Evolutionary conservation across 2,329 filamentous ascomycete genomes (phyloP).

Genomic region (Colletotrichum sansevieriae): DNA sequence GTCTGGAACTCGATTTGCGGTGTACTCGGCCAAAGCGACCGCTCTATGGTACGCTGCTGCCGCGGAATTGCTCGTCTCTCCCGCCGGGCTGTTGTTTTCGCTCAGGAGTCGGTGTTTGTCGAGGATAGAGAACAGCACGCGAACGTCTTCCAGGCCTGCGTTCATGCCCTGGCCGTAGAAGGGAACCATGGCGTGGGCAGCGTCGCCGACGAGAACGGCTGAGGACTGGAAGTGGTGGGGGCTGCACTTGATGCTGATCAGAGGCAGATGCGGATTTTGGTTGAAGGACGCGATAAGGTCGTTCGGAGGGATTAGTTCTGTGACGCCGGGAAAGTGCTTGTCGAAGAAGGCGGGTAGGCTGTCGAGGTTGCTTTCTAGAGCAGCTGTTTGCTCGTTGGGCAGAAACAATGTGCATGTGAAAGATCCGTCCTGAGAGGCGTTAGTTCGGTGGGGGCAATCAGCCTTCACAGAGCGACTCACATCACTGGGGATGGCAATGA

Average conservation of each 20-base stretch:
- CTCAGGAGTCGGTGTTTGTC: constrained; percentile 72
- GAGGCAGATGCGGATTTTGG: constrained; percentile 87
- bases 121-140: constrained; percentile 85
- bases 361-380: constrained; percentile 73
- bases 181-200: constrained; percentile 97
- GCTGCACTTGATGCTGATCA: constrained; percentile 93
- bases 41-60: constrained; percentile 71
- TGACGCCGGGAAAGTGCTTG: constrained; percentile 87
- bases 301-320: constrained; percentile 74
- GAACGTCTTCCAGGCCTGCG: constrained; percentile 93
- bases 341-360: constrained; percentile 81
- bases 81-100: constrained; percentile 58
- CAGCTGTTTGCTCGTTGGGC: constrained; percentile 75
- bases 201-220: constrained; percentile 90
- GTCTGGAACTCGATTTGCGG: constrained; percentile 78
- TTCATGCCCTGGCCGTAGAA: constrained; percentile 99
- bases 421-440: constrained; percentile 75
- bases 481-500: constrained; percentile 90
- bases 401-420: constrained; percentile 97
- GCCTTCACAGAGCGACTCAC: constrained; percentile 52
- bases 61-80: constrained; percentile 60
- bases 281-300: constrained; percentile 82
- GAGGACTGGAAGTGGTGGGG: constrained; percentile 86
- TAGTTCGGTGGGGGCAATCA: neutral
- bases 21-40: constrained; percentile 82